Conservation (phyloP, 768 basidiomycete genomes). For the Galerina marginata region DNA sequence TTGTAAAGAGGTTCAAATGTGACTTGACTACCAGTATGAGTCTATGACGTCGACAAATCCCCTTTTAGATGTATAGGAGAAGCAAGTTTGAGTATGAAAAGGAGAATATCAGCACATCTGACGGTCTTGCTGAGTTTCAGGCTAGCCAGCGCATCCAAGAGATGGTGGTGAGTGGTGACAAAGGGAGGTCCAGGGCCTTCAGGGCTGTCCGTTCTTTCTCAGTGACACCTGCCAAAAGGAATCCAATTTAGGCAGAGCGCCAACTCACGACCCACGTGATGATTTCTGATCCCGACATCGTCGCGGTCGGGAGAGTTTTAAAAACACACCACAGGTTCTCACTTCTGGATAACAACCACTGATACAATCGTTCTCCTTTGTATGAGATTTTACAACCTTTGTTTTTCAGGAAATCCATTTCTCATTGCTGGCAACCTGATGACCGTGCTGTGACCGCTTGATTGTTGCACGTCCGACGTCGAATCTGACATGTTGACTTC, state of each 20-base stretch:
- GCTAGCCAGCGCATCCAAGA: constrained; percentile 17
- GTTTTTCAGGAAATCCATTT: no score
- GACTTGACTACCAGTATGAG: no score
- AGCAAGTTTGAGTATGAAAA: not conserved
- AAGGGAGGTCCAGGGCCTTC: constrained; percentile 6
- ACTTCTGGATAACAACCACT: no score
- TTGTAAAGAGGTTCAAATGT: no score
- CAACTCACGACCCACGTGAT: constrained; percentile 4
- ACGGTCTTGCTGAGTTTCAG: not conserved
- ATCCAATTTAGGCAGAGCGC: constrained; percentile 14
- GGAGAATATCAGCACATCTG: constrained; percentile 9
- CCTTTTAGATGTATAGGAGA: not conserved
- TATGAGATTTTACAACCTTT: no score
- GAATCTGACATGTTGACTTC: no score
- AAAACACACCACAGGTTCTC: no score
- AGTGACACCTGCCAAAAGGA: constrained; percentile 22
- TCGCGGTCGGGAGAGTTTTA: not conserved
- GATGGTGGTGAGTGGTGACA: constrained; percentile 17
- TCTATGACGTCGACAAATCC: no score
- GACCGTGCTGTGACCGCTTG: no score
- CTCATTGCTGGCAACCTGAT: no score
- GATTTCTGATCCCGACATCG: not conserved
- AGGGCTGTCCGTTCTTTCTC: constrained; percentile 19
- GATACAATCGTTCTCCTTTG: no score
- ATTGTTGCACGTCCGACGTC: no score